These are phyloP conservation scores for Stagonosporopsis chrysanthemi DNA, from an alignment of 2,329 filamentous ascomycete species.

Conservation along the genomic window DNA sequence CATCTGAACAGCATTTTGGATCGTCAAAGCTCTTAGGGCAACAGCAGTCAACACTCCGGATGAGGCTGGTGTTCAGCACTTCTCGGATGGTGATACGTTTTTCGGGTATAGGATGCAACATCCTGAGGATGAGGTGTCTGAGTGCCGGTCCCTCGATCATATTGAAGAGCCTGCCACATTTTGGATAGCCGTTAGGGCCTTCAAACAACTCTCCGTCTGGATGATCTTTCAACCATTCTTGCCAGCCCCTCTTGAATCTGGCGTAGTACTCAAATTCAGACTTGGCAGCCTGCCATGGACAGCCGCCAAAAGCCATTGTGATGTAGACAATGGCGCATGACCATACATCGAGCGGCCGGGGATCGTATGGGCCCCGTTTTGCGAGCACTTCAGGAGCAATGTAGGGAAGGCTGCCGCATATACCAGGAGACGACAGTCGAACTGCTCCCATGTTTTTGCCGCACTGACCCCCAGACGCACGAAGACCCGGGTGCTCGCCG, in stretches of 20 bases:
- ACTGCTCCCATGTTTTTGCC: constrained; percentile 75
- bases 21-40: constrained; percentile 75
- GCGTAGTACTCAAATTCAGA: constrained; percentile 65
- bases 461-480: constrained; percentile 75
- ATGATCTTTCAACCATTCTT: constrained; percentile 69
- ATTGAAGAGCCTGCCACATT: constrained; percentile 69
- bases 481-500: constrained; percentile 79
- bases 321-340: constrained; percentile 84
- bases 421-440: constrained; percentile 76
- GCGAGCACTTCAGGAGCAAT: constrained; percentile 84
- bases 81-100: constrained; percentile 74
- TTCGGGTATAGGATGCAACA: constrained; percentile 80
- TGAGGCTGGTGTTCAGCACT: constrained; percentile 73
- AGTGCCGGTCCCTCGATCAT: constrained; percentile 71
- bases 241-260: constrained; percentile 71
- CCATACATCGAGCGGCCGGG: constrained; percentile 85
- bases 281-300: constrained; percentile 76
- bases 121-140: constrained; percentile 75
- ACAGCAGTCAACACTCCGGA: constrained; percentile 80
- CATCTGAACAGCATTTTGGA: constrained; percentile 66
- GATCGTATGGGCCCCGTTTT: constrained; percentile 73
- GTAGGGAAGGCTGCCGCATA: constrained; percentile 86
- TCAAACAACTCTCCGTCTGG: constrained; percentile 61
- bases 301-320: constrained; percentile 74
- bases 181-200: constrained; percentile 66